Evolutionary conservation across 2,329 filamentous ascomycete genomes (phyloP), one percentile per base, ranked within the genome.

Genomic region (Zasmidium angulare): DNA sequence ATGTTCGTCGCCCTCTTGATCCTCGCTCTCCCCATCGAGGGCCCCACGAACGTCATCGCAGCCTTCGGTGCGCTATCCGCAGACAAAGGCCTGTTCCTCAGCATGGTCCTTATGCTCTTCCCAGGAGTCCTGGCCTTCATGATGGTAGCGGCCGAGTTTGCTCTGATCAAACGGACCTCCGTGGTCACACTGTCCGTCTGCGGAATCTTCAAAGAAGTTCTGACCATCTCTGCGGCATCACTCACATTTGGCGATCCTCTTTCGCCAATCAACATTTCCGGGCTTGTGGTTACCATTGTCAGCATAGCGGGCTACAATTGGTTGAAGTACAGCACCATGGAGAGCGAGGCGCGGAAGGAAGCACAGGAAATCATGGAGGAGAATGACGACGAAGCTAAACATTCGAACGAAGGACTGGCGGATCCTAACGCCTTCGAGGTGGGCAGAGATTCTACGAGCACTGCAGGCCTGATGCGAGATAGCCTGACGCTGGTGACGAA

Each of bases 161-260:
- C 95, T 55, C 84, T 99, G 62, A 84, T 99, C 66, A 89, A 97
- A 79, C 90, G 95, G 50, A 98, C 93, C 0, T 96, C 90, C 1
- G 95, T 99, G 55, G 95, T 99, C 53, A 98, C 95, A 0, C 83
- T 99, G 49, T 96, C 90, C 53, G 97, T 99, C 68, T 96, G 93
- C 63, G 95, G 95, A 62, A 98, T 99, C 63, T 98, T 99, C 82
- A 99, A 99, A 75, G 95, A 99, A 78, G 95, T 98, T 46, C 88
- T 99, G 56, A 99, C 95, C 14, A 98, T 99, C 70, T 88, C 86
- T 46, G 92, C 91, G 0, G 93, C 93, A 0, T 89, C 91, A 9
- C 75, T 96, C 24, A 86, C 96, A 2, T 99, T 97, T 79, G 85
- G 95, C 68, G 95, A 99, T 73, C 85, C 84, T 51, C 84, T 99